These are phyloP conservation scores for Hymenoscyphus salicellus DNA, from an alignment of 2,329 filamentous ascomycete genomes.

Conservation along the genomic window DNA sequence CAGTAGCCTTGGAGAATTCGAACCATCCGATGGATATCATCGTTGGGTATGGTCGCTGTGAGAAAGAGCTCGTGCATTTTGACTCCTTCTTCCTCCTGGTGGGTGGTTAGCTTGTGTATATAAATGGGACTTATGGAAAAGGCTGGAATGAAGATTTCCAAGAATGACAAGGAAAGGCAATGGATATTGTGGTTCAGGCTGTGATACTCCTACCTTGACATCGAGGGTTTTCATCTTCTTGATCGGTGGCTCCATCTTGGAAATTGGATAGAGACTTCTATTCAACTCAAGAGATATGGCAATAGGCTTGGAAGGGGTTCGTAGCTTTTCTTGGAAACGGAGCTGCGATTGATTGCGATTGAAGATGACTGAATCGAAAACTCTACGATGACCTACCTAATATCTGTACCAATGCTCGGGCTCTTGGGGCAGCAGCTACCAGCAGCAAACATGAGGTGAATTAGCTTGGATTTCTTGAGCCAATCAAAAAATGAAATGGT, in stretches of 20 bases:
- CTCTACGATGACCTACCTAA: not conserved
- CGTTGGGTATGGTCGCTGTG: slow-evolving; percentile 50
- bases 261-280: not conserved
- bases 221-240: not conserved
- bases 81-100: not conserved
- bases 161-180: not conserved
- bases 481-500: too few relatives aligned
- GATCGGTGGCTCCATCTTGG: not conserved
- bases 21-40: slow-evolving; percentile 48
- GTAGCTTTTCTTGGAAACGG: not conserved
- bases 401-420: not conserved
- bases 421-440: not conserved
- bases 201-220: not conserved
- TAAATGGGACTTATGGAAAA: not conserved
- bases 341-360: not conserved
- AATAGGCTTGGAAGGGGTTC: not conserved
- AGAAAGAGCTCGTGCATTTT: slow-evolving; percentile 60
- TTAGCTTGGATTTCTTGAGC: not conserved
- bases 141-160: not conserved
- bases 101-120: not conserved
- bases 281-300: not conserved
- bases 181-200: not conserved
- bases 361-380: not conserved
- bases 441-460: not conserved
- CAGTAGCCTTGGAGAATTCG: slow-evolving; percentile 56